phyloP scores from a whole-genome alignment of 2,329 filamentous ascomycete species.

The Truncatella angustata region DNA sequence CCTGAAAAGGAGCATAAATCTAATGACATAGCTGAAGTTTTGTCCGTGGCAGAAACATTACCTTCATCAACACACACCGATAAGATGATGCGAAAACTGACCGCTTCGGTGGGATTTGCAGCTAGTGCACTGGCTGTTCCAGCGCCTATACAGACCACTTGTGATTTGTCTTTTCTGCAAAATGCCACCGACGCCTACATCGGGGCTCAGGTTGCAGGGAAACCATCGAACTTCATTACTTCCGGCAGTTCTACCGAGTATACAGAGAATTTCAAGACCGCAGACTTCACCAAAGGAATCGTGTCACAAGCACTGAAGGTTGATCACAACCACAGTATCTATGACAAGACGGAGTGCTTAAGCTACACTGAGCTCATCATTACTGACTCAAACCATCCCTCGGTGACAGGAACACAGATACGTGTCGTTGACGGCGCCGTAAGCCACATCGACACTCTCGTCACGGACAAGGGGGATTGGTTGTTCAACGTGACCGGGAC shows the following conservation, averaged over 20 bases:
- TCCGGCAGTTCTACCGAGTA: slow-evolving; percentile 22
- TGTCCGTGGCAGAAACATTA: neutral
- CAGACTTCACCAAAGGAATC: slow-evolving; percentile 19
- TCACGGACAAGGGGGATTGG: slow-evolving; percentile 29
- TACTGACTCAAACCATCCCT: slow-evolving; percentile 27
- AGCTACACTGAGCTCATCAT: slow-evolving; percentile 41
- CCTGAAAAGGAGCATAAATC: neutral
- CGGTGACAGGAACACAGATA: slow-evolving; percentile 30
- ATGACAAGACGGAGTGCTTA: slow-evolving; percentile 32
- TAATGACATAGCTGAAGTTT: neutral
- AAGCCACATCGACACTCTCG: slow-evolving; percentile 28
- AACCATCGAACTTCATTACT: slow-evolving; percentile 13
- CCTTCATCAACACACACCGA: neutral
- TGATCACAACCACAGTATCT: slow-evolving; percentile 31
- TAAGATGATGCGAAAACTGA: neutral
- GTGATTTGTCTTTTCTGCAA: slow-evolving; percentile 20
- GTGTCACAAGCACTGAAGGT: slow-evolving; percentile 28
- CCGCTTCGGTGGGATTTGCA: neutral
- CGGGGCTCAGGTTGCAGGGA: slow-evolving; percentile 20
- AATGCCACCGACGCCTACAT: slow-evolving; percentile 22
- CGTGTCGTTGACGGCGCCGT: slow-evolving; percentile 19
- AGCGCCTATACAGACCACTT: slow-evolving; percentile 11
- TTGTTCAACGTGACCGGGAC: slow-evolving; percentile 28
- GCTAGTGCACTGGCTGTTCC: neutral
- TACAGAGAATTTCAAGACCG: slow-evolving; percentile 30